A percentile compares a stretch with the other conserved stretches of the same genome.
phyloP scores from a whole-genome alignment of 257 asterid species.

The Vinca minor region DNA sequence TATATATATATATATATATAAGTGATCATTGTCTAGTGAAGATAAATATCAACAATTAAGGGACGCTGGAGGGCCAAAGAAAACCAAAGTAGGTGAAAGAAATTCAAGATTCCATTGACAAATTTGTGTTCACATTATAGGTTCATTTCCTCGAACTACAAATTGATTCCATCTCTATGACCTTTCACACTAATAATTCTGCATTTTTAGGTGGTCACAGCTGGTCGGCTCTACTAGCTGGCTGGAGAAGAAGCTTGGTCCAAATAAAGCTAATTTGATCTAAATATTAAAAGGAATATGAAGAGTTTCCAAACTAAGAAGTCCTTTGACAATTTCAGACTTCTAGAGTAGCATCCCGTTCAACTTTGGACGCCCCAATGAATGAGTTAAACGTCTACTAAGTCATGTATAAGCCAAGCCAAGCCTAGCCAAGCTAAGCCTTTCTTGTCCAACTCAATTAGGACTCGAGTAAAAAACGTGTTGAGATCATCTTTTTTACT shows the following conservation, averaged over 20 bases:
- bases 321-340: conserved; percentile 6
- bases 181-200: conserved; percentile 11
- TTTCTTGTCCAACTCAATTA: not conserved
- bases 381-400: not conserved
- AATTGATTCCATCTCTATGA: conserved; percentile 7
- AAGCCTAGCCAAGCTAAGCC: too few relatives aligned
- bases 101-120: conserved; percentile 21
- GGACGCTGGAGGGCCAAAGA: not conserved
- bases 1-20: too few relatives aligned
- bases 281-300: too few relatives aligned
- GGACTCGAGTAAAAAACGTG: not conserved
- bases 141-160: not conserved
- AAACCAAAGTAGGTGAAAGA: conserved; percentile 13
- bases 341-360: not conserved
- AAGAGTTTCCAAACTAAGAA: not conserved
- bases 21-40: not conserved
- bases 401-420: not conserved
- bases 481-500: too few relatives aligned
- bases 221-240: not conserved
- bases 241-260: not conserved
- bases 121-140: conserved; percentile 17
- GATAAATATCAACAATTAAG: not conserved
- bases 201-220: not conserved
- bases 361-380: not conserved
- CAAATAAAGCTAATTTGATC: not conserved